Evolutionary conservation across 2,329 filamentous ascomycete species (phyloP), one percentile per base, ranked within the genome.

Genomic region (Fusarium albosuccineum): DNA sequence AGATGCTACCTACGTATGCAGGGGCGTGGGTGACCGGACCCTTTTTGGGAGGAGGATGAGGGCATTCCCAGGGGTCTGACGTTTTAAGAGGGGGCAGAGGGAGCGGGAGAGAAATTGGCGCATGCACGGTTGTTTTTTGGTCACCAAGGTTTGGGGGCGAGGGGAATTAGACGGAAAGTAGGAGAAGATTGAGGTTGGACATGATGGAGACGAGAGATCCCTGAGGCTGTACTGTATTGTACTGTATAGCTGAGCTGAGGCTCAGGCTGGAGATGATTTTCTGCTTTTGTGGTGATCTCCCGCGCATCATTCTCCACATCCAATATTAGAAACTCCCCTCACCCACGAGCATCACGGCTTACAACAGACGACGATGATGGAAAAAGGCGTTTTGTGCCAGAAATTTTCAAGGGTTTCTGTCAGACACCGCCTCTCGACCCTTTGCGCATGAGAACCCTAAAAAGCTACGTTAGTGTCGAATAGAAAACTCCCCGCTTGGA

Each of bases 231-330:
- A 22, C 22, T 22, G 22, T 16, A 46, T 46, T 29, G 29, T 30
- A 33, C 16, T 36, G 9, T 49, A 30, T 30, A 53, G 53, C 41
- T 22, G 61, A 53, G 53, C 41, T 22, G 61, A 64, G 57, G 44
- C 65, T 72, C 59, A 37, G 44, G 50, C 59, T 62, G 54, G 62
- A 59, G 55, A 54, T 52, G 14, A 54, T 50, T 39, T 52, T 39
- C 42, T 60, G 22, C 22, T 61, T 61, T 34, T 26, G 29, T 62
- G 69, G 59, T 70, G 70, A 72, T 72, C 70, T 67, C 70, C 70
- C 70, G 62, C 46, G 36, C 44, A 36, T 37, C 58, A 22, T 52
- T 60, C 67, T 67, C 67, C 67, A 72, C 67, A 41, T 13, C 33
- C 22, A 22, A 22, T 22, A 9, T 34, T 22, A 10, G 37, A 27